Base-by-base conservation (phyloP, 805 yeast species). In the Danielia reshetovae region DNA sequence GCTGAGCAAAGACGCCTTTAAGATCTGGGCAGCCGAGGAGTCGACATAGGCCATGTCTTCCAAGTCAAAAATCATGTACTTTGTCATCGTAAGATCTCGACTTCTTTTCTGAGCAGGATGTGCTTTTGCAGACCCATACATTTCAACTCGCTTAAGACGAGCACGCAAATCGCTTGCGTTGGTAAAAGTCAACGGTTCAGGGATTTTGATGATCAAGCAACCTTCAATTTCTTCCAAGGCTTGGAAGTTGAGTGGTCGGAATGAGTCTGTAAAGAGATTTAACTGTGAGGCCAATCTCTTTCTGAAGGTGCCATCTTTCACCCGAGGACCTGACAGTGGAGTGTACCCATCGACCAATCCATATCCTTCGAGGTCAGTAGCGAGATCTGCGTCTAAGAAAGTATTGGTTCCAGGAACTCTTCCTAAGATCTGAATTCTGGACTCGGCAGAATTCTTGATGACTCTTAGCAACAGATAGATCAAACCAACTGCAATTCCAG, bases 401-500 rank as follows among this genome's bases (percentile, higher is more conserved):
- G 55, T 53, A 39, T 65, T 65, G 1, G 72, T 54, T 4, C 68
- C 68, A 1, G 51, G 51, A n/a, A 45, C 40, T 37, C 93, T 68
- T 3, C 88, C 86, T 42, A 87, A 63, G 31, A 89, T 84, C 55
- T 87, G 96, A 40, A 88, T 85, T 43, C 95, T 70, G 2, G 96
- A 88, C 36, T 74, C 68, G 0, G 95, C 79, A 1, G 95, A 80
- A 52, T 85, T 86, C 45, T 77, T 82, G 19, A 88, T 74, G 4
- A 90, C 89, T 37, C 94, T 66, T 22, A 89, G 67, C 13, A 90
- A 62, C 27, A 94, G 87, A 46, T 86, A 85, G 0, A 77, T 76
- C 30, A 85, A 78, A 0, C 98, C 97, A n/a, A 86, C 73, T 2
- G 83, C 78, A 30, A 93, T 86, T 1, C 98, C 97, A 11, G 83